Percentiles rank a stretch among this genome's conserved stretches.
These are phyloP conservation scores for Yamadazyma atmosphaerica DNA, from an alignment of 1,139 yeast species.

Conservation along the genomic window DNA sequence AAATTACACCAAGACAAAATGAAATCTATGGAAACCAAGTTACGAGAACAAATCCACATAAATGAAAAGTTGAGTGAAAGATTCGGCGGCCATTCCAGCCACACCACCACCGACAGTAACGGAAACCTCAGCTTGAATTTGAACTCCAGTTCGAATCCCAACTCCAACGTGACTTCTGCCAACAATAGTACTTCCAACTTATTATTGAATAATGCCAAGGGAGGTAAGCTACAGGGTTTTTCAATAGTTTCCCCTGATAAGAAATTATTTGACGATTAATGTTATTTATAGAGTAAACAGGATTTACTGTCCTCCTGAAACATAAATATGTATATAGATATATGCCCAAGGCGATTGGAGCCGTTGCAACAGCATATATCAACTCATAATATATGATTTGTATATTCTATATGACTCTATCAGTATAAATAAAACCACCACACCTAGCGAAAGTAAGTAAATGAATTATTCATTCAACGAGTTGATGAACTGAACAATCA, in stretches of 20 bases:
- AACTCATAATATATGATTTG: no score
- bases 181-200: conserved; percentile 1
- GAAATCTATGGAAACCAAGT: conserved; percentile 37
- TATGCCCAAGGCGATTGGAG: no score
- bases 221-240: conserved; percentile 46
- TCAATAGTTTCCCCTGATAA: conserved; percentile 41
- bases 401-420: no score
- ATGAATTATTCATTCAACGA: no score
- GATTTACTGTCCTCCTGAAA: not conserved
- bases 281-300: conserved; percentile 1
- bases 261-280: conserved; percentile 28
- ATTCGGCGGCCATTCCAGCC: conserved; percentile 8
- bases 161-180: conserved; percentile 6
- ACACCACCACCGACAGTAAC: conserved; percentile 6
- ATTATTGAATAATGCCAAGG: conserved; percentile 16
- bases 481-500: conserved; percentile 29
- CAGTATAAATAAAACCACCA: no score
- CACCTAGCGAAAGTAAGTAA: no score
- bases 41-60: conserved; percentile 33
- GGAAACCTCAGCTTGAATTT: not conserved
- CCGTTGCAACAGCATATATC: no score
- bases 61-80: conserved; percentile 37
- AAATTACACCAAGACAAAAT: conserved; percentile 46
- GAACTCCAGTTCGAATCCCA: not conserved
- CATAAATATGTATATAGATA: not conserved